Evolutionary conservation across 2,329 filamentous ascomycete species (phyloP).

Genomic region (Myrmaecium sp.): DNA sequence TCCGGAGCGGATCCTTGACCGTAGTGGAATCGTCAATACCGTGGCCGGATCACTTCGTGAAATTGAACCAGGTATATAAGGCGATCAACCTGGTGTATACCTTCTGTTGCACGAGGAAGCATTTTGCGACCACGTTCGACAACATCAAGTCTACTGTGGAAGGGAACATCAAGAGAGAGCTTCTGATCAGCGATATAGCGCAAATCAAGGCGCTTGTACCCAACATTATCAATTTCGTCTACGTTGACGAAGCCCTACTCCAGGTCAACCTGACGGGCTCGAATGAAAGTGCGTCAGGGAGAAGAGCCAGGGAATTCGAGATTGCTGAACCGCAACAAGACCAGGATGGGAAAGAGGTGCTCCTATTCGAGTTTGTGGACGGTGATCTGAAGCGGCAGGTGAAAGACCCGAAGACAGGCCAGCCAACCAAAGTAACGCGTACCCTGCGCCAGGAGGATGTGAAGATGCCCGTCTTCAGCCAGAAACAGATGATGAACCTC

Average conservation of each 20-base stretch:
- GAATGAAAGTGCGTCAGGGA: conserved; percentile 47
- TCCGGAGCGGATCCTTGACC: conserved; percentile 29
- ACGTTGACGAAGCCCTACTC: conserved; percentile 70
- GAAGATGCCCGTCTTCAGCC: conserved; percentile 83
- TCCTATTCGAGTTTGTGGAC: conserved; percentile 87
- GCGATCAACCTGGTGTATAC: conserved; percentile 89
- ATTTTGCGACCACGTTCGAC: conserved; percentile 80
- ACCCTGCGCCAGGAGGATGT: conserved; percentile 62
- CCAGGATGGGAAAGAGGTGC: conserved; percentile 42
- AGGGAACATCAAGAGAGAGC: conserved; percentile 53
- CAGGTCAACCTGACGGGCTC: conserved; percentile 62
- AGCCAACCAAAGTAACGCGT: conserved; percentile 48
- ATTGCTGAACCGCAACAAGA: conserved; percentile 19
- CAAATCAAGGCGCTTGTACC: conserved; percentile 65
- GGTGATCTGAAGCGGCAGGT: conserved; percentile 77
- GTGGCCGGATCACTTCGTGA: conserved; percentile 63
- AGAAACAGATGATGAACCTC: conserved; percentile 75
- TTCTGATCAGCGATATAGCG: conserved; percentile 65
- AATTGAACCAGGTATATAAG: conserved; percentile 58
- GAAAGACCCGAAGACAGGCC: conserved; percentile 52
- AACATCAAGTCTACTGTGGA: conserved; percentile 77
- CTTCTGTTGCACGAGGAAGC: conserved; percentile 84
- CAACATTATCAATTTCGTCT: conserved; percentile 62
- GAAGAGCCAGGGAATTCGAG: conserved; percentile 27
- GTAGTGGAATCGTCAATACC: conserved; percentile 35